Percentiles rank a stretch among this genome's conserved stretches.
phyloP scores from a whole-genome alignment of 257 asterid species.

The Verbena officinalis region DNA sequence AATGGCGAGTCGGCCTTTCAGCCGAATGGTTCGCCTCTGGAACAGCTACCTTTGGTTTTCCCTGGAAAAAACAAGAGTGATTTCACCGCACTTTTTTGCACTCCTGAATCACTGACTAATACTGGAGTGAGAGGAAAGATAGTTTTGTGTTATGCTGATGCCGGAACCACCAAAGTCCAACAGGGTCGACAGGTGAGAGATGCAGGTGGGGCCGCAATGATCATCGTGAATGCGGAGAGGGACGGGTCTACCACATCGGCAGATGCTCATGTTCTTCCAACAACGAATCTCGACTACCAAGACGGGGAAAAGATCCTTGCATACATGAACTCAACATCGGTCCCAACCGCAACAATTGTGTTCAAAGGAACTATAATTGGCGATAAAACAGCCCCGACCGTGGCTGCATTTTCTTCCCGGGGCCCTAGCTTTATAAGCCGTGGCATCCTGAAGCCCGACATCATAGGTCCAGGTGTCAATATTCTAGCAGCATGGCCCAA shows the following conservation, averaged over 20 bases:
- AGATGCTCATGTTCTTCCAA: constrained; percentile 25
- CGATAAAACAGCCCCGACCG: constrained; percentile 35
- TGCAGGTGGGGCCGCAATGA: constrained; percentile 39
- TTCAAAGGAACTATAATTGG: constrained; percentile 50
- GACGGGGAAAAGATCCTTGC: constrained; percentile 30
- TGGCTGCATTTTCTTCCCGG: constrained; percentile 51
- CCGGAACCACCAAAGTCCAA: neutral
- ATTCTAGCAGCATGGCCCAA: constrained; percentile 53
- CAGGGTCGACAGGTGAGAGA: constrained; percentile 32
- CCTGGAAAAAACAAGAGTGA: constrained; percentile 29
- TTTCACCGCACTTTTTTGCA: constrained; percentile 25
- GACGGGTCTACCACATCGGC: neutral
- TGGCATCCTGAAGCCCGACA: constrained; percentile 59
- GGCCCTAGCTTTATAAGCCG: constrained; percentile 41
- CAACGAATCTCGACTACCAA: constrained; percentile 27
- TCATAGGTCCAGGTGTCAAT: constrained; percentile 54
- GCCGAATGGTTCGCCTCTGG: constrained; percentile 29
- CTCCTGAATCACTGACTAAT: constrained; percentile 12
- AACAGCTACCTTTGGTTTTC: constrained; percentile 36
- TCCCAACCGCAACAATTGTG: constrained; percentile 26
- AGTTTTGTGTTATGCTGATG: constrained; percentile 28
- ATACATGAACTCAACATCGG: constrained; percentile 28
- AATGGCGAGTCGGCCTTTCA: constrained; percentile 43
- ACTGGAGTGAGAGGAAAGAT: constrained; percentile 24
- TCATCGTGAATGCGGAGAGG: neutral